These are phyloP conservation scores for Sporisorium graminicola DNA, from an alignment of 1,284 basidiomycete species.

Conservation along the genomic window DNA sequence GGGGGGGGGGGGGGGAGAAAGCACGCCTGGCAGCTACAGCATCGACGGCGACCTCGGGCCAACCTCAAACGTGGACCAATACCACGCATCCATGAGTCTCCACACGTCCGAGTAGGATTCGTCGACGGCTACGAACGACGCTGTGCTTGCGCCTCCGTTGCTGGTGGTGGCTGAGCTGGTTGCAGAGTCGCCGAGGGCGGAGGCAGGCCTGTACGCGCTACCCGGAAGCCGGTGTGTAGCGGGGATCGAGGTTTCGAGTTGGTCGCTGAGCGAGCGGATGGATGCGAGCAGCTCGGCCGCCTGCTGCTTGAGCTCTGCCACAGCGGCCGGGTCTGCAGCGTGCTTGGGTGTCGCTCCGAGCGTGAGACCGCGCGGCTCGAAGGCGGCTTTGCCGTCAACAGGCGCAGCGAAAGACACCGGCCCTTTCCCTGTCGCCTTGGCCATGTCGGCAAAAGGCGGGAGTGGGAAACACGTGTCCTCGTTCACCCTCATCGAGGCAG, in stretches of 20 bases:
- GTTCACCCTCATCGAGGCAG: constrained; percentile 24
- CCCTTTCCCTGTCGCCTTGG: not conserved
- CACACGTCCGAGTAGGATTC: constrained; percentile 29
- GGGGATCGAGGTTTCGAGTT: constrained; percentile 27
- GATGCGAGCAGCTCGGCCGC: constrained; percentile 24
- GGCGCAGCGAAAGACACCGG: not conserved
- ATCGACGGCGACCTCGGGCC: not conserved
- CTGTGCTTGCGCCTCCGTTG: not conserved
- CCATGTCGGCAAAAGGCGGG: constrained; percentile 11
- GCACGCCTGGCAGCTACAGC: not conserved
- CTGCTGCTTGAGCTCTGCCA: constrained; percentile 25
- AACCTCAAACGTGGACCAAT: constrained; percentile 37
- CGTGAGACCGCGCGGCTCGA: not conserved
- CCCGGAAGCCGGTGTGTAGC: constrained; percentile 22
- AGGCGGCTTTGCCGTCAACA: not conserved
- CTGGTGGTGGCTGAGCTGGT: not conserved
- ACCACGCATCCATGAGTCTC: constrained; percentile 39
- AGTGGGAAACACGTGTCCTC: constrained; percentile 27
- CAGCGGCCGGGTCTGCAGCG: not conserved
- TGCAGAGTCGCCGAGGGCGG: not conserved
- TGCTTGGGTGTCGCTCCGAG: not conserved
- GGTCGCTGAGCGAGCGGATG: constrained; percentile 21
- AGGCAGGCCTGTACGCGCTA: constrained; percentile 1
- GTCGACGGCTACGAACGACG: constrained; percentile 29
- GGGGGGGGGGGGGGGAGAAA: not conserved